A percentile compares a stretch with the other conserved stretches of the same genome.
Evolutionary conservation across 148 eudicot genomes (phyloP).

Genomic region (Spergularia bocconei): DNA sequence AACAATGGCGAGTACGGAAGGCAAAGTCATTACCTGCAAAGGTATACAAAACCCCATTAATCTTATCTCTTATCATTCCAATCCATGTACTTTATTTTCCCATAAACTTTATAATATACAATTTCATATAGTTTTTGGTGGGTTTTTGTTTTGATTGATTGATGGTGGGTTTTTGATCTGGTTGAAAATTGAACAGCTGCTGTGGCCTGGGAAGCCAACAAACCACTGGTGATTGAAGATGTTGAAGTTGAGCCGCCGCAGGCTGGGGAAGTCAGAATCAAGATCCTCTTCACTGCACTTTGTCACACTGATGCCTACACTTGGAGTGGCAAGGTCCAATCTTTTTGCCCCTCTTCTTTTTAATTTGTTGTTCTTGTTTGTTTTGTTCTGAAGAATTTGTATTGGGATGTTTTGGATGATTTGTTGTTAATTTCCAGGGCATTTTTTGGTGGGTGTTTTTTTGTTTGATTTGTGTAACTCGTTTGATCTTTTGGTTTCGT

Average conservation of each 20-base stretch:
- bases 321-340: conserved; percentile 92
- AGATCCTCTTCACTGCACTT: conserved; percentile 85
- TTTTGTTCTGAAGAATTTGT: background rate
- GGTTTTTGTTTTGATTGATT: background rate
- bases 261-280: conserved; percentile 88
- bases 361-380: background rate
- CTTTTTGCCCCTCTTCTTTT: background rate
- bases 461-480: background rate
- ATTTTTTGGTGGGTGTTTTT: background rate
- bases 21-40: conserved; percentile 96
- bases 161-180: conserved; percentile 11
- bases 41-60: conserved; percentile 36
- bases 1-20: conserved; percentile 65
- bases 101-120: too few species aligned
- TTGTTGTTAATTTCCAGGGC: background rate
- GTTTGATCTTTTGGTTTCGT: too few species aligned
- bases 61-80: background rate
- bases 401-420: background rate
- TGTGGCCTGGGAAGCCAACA: conserved; percentile 97
- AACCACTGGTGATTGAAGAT: conserved; percentile 81
- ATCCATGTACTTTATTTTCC: background rate
- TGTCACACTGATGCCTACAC: conserved; percentile 99
- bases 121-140: background rate
- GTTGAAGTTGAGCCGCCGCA: conserved; percentile 98
- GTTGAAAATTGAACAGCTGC: conserved; percentile 51